These are phyloP conservation scores for Phytophthora hibernalis DNA, from an alignment of 352 stramenopile species.

Conservation along the genomic window DNA sequence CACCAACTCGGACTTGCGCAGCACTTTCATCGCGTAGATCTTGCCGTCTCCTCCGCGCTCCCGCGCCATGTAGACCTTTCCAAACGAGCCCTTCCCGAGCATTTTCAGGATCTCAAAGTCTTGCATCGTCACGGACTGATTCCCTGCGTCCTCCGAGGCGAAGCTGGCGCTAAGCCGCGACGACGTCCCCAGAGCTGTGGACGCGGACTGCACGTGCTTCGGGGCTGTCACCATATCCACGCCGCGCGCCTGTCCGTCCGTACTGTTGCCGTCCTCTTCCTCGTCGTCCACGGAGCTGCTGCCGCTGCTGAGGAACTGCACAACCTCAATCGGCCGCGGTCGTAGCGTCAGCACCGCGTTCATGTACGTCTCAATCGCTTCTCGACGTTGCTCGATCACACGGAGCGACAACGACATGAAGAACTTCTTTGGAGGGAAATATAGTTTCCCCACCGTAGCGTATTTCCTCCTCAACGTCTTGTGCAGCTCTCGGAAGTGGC, in stretches of 20 bases:
- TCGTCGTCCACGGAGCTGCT: constrained; percentile 56
- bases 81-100: constrained; percentile 97
- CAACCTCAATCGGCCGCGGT: constrained; percentile 70
- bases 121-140: constrained; percentile 64
- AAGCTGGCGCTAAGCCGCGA: constrained; percentile 35
- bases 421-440: constrained; percentile 89
- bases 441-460: constrained; percentile 78
- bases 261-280: constrained; percentile 64
- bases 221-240: constrained; percentile 36
- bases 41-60: constrained; percentile 77
- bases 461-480: constrained; percentile 84
- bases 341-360: constrained; percentile 79
- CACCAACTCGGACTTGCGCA: constrained; percentile 89
- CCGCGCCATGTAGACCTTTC: constrained; percentile 97
- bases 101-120: constrained; percentile 98
- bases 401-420: constrained; percentile 89
- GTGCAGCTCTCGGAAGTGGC: constrained; percentile 86
- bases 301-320: constrained; percentile 67
- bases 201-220: constrained; percentile 42
- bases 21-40: constrained; percentile 90
- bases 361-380: constrained; percentile 86
- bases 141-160: constrained; percentile 27
- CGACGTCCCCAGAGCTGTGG: constrained; percentile 29
- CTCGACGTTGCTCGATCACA: constrained; percentile 86
- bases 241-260: constrained; percentile 39